A percentile compares a stretch with the other conserved stretches of the same genome.
These are phyloP conservation scores for Paracoccidioides lutzii DNA, from an alignment of 2,329 filamentous ascomycete species.

Conservation along the genomic window DNA sequence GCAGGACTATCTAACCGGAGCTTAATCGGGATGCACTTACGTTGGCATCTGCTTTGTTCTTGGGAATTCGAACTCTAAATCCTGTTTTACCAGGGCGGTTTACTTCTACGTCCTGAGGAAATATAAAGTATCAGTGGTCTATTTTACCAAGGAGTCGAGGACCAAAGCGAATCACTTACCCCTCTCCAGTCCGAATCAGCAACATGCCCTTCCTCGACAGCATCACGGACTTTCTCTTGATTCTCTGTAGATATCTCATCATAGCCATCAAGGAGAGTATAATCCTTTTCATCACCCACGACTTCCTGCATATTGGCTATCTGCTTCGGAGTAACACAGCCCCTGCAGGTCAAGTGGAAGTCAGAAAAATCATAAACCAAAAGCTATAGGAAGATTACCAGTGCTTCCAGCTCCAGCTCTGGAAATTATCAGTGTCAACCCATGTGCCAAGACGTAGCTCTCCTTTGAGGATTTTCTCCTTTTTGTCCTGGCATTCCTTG, in stretches of 20 bases:
- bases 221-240: slow-evolving; percentile 60
- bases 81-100: slow-evolving; percentile 57
- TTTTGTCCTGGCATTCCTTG: slow-evolving; percentile 56
- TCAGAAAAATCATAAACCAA: slow-evolving; percentile 2
- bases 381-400: slow-evolving; percentile 45
- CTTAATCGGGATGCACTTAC: slow-evolving; percentile 3
- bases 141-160: slow-evolving; percentile 2
- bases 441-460: slow-evolving; percentile 65
- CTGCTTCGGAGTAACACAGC: slow-evolving; percentile 69
- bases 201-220: slow-evolving; percentile 65
- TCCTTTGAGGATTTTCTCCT: slow-evolving; percentile 63
- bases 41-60: slow-evolving; percentile 16
- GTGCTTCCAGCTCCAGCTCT: slow-evolving; percentile 67
- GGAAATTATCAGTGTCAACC: slow-evolving; percentile 49
- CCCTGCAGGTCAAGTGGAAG: slow-evolving; percentile 42
- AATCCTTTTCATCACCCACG: slow-evolving; percentile 39
- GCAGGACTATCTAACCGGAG: not conserved
- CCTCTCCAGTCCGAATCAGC: slow-evolving; percentile 79
- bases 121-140: not conserved
- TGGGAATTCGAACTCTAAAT: slow-evolving; percentile 38
- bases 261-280: slow-evolving; percentile 63
- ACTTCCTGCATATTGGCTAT: slow-evolving; percentile 51
- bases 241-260: slow-evolving; percentile 59
- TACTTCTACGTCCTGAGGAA: slow-evolving; percentile 54
- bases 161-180: slow-evolving; percentile 40